Base-by-base conservation (phyloP, 768 basidiomycete genomes). In the Trametes meyenii region DNA sequence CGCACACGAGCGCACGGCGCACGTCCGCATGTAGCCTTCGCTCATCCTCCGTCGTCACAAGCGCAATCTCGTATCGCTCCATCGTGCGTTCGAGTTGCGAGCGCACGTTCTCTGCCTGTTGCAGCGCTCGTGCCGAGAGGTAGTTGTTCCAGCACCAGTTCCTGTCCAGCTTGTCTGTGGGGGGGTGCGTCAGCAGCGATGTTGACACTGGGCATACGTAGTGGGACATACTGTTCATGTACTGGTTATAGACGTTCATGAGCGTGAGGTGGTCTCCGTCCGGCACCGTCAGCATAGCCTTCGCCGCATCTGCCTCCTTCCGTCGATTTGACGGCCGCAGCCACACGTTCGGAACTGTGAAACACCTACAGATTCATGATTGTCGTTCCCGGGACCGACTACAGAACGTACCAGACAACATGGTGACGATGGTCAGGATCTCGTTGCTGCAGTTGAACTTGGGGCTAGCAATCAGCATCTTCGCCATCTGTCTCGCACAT, bases 371-470 rank as follows among this genome's bases (percentile, higher is more conserved):
- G 5, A 26, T 62, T 13, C 57, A 53, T 36, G 17, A 26, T 29
- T 2, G n/a, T 11, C 12, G 17, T 40, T n/a, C n/a, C 8, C 14
- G 12, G 6, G 19, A 50, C 33, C 21, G 29, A 33, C 29, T 3
- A 26, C n/a, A 40, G 35, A 5, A 73, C 83, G 11, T 66, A 92
- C 93, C 89, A 19, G 95, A 97, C 66, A 99, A 80, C 96, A 98
- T 98, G 0, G 97, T 90, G 3, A 93, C 94, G 61, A 99, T 92
- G 1, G 92, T 94, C 57, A 99, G 74, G 50, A 98, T 91, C 72
- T 98, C 97, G 68, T 97, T 95, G 62, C 92, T 95, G 77, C 96
- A 98, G 60, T 87, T 86, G 78, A 98, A 97, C 71, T 98, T 94
- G 2, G 96, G 92, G 72, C 93, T 96, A 66, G 88, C 83, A 62